These are phyloP conservation scores for Emergomyces africanus DNA, from an alignment of 2,329 filamentous ascomycete species.

Conservation along the genomic window DNA sequence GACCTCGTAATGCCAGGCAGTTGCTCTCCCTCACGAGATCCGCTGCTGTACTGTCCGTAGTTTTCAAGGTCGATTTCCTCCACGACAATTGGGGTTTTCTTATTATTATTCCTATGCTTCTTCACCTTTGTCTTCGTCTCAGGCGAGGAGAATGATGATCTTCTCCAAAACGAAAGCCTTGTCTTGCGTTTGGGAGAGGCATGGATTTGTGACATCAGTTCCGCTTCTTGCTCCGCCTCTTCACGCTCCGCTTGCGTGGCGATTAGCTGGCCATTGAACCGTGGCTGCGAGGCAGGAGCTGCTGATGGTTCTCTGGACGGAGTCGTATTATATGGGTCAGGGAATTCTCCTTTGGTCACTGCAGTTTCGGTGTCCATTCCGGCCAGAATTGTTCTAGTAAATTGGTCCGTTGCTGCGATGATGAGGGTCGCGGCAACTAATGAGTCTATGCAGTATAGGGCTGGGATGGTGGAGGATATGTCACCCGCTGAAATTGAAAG, in stretches of 20 bases:
- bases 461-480: constrained; percentile 31
- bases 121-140: constrained; percentile 11
- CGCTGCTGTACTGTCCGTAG: constrained; percentile 28
- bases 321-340: constrained; percentile 5
- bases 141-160: constrained; percentile 7
- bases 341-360: constrained; percentile 5
- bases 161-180: constrained; percentile 7
- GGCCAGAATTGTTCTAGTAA: constrained; percentile 26
- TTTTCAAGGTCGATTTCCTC: constrained; percentile 35
- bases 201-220: constrained; percentile 23
- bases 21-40: constrained; percentile 26
- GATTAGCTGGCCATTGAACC: constrained; percentile 20
- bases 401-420: constrained; percentile 32
- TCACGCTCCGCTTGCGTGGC: constrained; percentile 31
- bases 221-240: constrained; percentile 27
- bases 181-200: constrained; percentile 12
- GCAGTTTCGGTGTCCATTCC: constrained; percentile 22
- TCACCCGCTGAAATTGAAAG: constrained; percentile 29
- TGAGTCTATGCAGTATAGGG: constrained; percentile 36
- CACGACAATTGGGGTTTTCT: constrained; percentile 23
- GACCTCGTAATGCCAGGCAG: constrained; percentile 25
- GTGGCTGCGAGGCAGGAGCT: constrained; percentile 10
- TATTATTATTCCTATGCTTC: constrained; percentile 17
- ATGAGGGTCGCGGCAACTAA: constrained; percentile 34
- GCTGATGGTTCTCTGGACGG: constrained; percentile 4